Evolutionary conservation across 139 green algal genomes (phyloP).

Genomic region (Desmodesmus armatus): DNA sequence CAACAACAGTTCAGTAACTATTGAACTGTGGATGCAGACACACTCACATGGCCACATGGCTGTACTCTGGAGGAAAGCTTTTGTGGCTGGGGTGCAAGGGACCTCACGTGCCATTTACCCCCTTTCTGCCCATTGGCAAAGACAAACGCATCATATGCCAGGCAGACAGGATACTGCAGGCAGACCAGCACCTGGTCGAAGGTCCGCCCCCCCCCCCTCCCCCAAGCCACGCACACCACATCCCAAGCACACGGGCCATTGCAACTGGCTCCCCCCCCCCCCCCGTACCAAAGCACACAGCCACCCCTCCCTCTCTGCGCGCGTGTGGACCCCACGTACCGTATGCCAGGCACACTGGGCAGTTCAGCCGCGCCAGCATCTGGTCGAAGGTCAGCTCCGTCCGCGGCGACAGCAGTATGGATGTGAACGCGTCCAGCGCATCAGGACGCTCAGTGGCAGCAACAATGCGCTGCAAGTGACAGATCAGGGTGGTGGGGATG

Average conservation of each 20-base stretch:
- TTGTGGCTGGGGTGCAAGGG: neutral
- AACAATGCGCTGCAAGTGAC: constrained; percentile 15
- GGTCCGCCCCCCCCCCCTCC: no score
- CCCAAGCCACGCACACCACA: constrained; percentile 25
- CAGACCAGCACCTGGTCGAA: no score
- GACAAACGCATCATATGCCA: no score
- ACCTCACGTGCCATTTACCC: neutral
- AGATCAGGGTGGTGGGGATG: no score
- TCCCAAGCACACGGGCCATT: constrained; percentile 42
- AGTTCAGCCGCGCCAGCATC: constrained; percentile 43
- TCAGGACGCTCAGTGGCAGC: constrained; percentile 56
- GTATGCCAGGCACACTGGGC: constrained; percentile 39
- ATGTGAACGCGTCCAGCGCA: constrained; percentile 70
- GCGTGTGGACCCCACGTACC: neutral
- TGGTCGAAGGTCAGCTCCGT: constrained; percentile 59
- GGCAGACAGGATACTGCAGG: no score
- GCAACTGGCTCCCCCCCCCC: constrained; percentile 26
- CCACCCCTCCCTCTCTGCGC: neutral
- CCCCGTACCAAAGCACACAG: no score
- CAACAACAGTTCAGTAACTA: neutral
- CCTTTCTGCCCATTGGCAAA: no score
- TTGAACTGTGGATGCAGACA: neutral
- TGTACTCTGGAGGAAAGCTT: neutral
- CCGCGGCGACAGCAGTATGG: constrained; percentile 66
- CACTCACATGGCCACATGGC: neutral